These are phyloP conservation scores for Diaporthe nobilis DNA, from an alignment of 2,329 filamentous ascomycete species.

Conservation along the genomic window DNA sequence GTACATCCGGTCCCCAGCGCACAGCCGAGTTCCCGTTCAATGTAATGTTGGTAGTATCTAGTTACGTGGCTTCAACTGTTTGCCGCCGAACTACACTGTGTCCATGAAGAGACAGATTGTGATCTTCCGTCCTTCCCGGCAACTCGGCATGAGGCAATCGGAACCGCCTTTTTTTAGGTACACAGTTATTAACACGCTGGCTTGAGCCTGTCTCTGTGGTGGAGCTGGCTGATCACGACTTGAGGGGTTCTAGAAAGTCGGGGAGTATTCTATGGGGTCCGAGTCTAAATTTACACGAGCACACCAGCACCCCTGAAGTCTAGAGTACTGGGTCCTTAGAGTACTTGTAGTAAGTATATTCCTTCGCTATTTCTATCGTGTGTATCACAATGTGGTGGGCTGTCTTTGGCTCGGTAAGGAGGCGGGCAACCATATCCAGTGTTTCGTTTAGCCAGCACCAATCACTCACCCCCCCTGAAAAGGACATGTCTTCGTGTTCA, in stretches of 20 bases:
- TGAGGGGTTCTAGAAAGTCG: conserved; percentile 9
- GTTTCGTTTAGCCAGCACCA: no score
- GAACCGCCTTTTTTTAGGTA: not conserved
- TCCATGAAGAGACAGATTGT: not conserved
- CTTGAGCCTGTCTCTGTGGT: not conserved
- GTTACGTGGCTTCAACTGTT: not conserved
- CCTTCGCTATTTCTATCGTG: not conserved
- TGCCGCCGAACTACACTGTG: not conserved
- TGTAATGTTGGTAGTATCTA: not conserved
- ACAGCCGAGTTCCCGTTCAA: not conserved
- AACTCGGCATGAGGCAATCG: not conserved
- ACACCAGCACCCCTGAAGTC: not conserved
- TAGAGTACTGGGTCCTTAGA: not conserved
- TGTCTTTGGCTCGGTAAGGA: not conserved
- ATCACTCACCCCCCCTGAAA: not conserved
- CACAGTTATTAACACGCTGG: not conserved
- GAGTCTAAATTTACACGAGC: not conserved
- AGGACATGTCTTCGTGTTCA: not conserved
- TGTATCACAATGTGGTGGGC: not conserved
- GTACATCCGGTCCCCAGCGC: not conserved
- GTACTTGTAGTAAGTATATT: not conserved
- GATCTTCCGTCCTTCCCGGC: not conserved
- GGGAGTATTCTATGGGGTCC: not conserved
- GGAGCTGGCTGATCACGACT: not conserved
- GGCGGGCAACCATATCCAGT: not conserved